Base-by-base conservation (phyloP, 345 rosid genomes). In the Tarenaya hassleriana region DNA sequence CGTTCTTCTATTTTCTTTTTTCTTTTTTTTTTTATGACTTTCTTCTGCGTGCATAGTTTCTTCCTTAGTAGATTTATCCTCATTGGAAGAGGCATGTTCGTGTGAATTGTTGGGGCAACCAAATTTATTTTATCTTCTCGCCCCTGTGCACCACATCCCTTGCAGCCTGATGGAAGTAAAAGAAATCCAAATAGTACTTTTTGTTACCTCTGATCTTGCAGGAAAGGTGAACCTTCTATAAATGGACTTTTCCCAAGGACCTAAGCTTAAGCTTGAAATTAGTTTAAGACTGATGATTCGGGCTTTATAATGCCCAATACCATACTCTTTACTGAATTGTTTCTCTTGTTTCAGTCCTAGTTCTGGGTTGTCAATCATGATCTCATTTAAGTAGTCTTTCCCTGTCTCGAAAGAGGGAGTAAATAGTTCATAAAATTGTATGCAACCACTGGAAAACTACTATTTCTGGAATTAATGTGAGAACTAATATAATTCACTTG, bases 101-200 rank as follows among this genome's bases (percentile, higher is more conserved):
- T 15, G 40, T 19, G 34, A 15, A 41, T 32, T 20, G 17, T n/a
- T 24, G 18, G 24, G 42, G 43, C 52, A 50, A 43, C 21, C 27
- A 0, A 56, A 20, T 34, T 46, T 40, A 57, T 50, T 27, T 17
- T 57, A 16, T 33, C 1, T 49, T 29, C 9, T 45, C 10, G 37
- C 10, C 38, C 41, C 41, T 13, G 50, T 15, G 41, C 53, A 42
- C 53, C 18, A 40, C 44, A 18, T 31, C 31, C 21, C 39, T 18
- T 63, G 59, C 56, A 48, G 48, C 48, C 5, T 42, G 24, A 41
- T n/a, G n/a, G n/a, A n/a, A n/a, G n/a, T n/a, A n/a, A n/a, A n/a
- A n/a, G n/a, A n/a, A n/a, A n/a, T n/a, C n/a, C n/a, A n/a, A n/a
- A n/a, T n/a, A n/a, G n/a, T n/a, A n/a, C n/a, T n/a, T n/a, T n/a